A percentile compares a stretch with the other conserved stretches of the same genome.
Evolutionary conservation across 2,329 filamentous ascomycete species (phyloP).

Genomic region (Cercospora sp.): DNA sequence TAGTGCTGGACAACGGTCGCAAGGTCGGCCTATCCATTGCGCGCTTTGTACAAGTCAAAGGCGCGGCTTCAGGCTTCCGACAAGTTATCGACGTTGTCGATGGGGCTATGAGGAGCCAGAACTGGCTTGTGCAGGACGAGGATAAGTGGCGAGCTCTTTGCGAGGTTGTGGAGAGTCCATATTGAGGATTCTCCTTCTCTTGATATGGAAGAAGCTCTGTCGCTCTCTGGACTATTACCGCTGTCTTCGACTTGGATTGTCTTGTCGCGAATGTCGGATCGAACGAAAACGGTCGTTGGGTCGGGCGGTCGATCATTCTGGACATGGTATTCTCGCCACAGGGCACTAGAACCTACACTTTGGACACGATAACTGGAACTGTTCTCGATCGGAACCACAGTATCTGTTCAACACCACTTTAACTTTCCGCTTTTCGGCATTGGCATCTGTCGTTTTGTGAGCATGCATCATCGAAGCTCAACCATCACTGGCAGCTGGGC

Average conservation of each 20-base stretch:
- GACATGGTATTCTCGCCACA: neutral
- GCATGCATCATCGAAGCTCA: neutral
- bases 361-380: neutral
- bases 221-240: neutral
- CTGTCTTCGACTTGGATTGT: neutral
- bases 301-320: neutral
- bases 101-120: constrained; percentile 63
- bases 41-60: constrained; percentile 83
- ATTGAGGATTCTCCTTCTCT: neutral
- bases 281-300: neutral
- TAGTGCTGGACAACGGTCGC: constrained; percentile 80
- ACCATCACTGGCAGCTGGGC: neutral
- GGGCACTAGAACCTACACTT: neutral
- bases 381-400: neutral
- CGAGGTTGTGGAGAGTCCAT: constrained; percentile 41
- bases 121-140: constrained; percentile 64
- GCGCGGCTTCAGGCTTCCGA: constrained; percentile 87
- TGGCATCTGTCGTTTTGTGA: neutral
- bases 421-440: neutral
- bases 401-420: neutral
- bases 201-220: neutral
- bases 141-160: constrained; percentile 47
- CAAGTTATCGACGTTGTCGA: constrained; percentile 77
- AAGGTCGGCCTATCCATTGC: constrained; percentile 75
- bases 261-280: neutral